Base-by-base conservation (phyloP, 768 basidiomycete genomes). In the Macrocybe gigantea region DNA sequence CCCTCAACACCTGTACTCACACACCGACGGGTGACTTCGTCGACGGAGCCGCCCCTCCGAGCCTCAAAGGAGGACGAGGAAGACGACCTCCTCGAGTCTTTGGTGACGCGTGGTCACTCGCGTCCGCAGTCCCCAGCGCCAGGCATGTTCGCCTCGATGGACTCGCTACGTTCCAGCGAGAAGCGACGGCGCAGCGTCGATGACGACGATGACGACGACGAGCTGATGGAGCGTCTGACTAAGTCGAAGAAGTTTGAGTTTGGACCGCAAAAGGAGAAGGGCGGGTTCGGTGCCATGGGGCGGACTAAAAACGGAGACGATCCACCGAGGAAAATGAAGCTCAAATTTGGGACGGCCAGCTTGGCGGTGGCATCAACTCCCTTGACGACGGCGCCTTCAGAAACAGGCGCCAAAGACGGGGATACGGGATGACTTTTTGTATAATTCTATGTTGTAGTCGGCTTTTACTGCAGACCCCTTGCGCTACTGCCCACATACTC, bases 151-250 rank as follows among this genome's bases (percentile, higher is more conserved):
- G 58, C 64, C 12, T 58, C 62, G 49, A 53, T 72, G 46, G 71
- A 69, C 1, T 64, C 73, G 3, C 67, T 80, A 63, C 75, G 80
- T 39, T 69, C 82, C 44, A 70, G 79, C 15, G 84, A 84, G 60
- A 90, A 91, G 64, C 76, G 88, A 50, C 72, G 82, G 59, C 69
- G 88, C 57, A 78, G 76, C 33, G 82, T 81, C 4, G 88, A 87
- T 12, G 84, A 85, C 32, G 86, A 89, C 36, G 86, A 88, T 38
- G 22, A 22, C 22, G 83, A 82, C 48, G 77, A 88, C 48, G 81
- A 81, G 58, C 62, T 77, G 55, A 63, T 89, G 41, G 80, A 77
- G 45, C 77, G 79, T 42, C 70, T 90, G 41, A 74, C 73, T 48
- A 88, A 82, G 59, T 58, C 73, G 22, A 83, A 81, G 65, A 79